Conservation (phyloP, 768 basidiomycete genomes). For the Lepiota venenata region DNA sequence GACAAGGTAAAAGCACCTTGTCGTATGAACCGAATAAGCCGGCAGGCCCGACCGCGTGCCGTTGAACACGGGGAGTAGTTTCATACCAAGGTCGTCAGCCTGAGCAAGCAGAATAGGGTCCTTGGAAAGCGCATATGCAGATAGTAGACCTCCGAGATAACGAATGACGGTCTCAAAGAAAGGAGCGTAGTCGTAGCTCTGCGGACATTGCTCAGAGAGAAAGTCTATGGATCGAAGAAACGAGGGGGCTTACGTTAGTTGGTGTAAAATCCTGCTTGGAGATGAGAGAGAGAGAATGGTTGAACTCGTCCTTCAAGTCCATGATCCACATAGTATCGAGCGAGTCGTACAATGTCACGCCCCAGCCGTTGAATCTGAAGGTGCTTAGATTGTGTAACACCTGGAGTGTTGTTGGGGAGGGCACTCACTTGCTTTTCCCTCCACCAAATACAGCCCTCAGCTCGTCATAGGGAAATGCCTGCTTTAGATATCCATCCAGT, state of each 20-base stretch:
- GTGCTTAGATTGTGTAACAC: background rate
- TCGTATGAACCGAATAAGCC: conserved; percentile 54
- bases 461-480: conserved; percentile 55
- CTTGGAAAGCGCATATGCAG: conserved; percentile 70
- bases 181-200: conserved; percentile 34
- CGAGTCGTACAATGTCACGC: conserved; percentile 67
- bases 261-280: conserved; percentile 39
- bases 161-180: conserved; percentile 82
- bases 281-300: conserved; percentile 49
- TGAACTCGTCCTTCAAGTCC: conserved; percentile 69
- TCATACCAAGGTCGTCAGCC: conserved; percentile 64
- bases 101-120: conserved; percentile 55
- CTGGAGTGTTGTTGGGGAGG: background rate
- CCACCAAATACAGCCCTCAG: conserved; percentile 41
- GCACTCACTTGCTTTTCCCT: conserved; percentile 46
- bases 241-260: conserved; percentile 23
- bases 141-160: conserved; percentile 70
- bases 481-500: conserved; percentile 45
- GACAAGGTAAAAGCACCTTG: conserved; percentile 27
- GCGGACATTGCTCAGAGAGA: background rate
- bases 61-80: conserved; percentile 63
- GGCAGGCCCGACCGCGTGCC: conserved; percentile 60
- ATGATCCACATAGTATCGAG: conserved; percentile 82
- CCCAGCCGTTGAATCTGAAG: conserved; percentile 44
- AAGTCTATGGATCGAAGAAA: background rate